Evolutionary conservation across 805 yeast species (phyloP).

Genomic region (Yamadazyma paraphyllophila): DNA sequence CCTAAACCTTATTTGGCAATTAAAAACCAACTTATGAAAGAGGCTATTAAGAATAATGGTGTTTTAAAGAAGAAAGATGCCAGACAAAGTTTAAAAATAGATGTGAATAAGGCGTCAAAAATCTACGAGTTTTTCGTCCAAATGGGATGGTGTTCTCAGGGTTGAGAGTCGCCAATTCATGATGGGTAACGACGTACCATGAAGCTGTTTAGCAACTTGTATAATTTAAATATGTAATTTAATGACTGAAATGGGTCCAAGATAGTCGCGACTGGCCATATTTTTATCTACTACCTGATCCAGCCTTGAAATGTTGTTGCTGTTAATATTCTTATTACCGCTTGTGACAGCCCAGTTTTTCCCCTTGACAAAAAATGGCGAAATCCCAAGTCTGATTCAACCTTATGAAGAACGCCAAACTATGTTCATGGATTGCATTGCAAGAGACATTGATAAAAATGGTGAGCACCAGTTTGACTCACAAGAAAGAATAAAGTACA

Average conservation of each 20-base stretch:
- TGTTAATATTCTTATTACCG: slow-evolving; percentile 5
- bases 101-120: slow-evolving; percentile 79
- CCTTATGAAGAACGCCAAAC: slow-evolving; percentile 42
- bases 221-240: background rate
- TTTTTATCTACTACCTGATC: too few species aligned
- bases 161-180: slow-evolving; percentile 14
- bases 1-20: slow-evolving; percentile 95
- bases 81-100: slow-evolving; percentile 80
- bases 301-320: background rate
- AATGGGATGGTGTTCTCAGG: slow-evolving; percentile 79
- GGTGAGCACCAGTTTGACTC: slow-evolving; percentile 75
- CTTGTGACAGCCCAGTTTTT: slow-evolving; percentile 27
- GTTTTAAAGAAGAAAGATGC: slow-evolving; percentile 77
- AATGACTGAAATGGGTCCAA: background rate
- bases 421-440: slow-evolving; percentile 57
- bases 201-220: background rate
- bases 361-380: slow-evolving; percentile 38
- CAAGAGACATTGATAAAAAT: slow-evolving; percentile 59
- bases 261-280: background rate
- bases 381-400: slow-evolving; percentile 31
- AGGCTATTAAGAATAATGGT: slow-evolving; percentile 83
- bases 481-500: slow-evolving; percentile 57
- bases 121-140: slow-evolving; percentile 90
- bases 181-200: too few species aligned
- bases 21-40: slow-evolving; percentile 85